Base-by-base conservation (phyloP, 495 filamentous ascomycete species). In the Podospora conica region DNA sequence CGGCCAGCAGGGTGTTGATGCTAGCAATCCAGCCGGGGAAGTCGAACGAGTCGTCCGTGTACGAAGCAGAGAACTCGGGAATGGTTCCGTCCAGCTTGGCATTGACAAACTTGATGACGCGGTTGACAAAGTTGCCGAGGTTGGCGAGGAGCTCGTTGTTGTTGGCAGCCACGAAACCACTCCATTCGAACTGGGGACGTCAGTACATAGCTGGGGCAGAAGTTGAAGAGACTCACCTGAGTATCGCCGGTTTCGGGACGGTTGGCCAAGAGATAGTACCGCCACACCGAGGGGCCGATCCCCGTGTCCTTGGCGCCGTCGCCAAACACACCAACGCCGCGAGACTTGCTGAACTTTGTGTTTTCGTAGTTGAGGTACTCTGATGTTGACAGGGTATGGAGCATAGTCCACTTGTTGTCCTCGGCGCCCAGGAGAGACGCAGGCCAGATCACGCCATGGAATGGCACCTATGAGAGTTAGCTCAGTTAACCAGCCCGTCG, bases 281-380 rank as follows among this genome's bases (percentile, higher is more conserved):
- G 84, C 92, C 93, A 97, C 27, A 98, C 91, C 62, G 93, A 90
- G 5, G 91, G 79, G 9, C 88, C 82, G 29, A 98, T 82, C n/a
- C 92, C 92, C 6, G 93, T 97, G 54, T 96, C 88, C 76, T 89
- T 89, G 20, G 91, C 95, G 73, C 87, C 90, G 74, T 90, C 90
- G 24, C 93, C 93, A 75, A 97, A 97, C 3, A 97, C 94, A 71
- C 93, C 93, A 15, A 97, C 83, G 33, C 88, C 88, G 65, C 91
- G 83, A 56, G 91, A 96, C 76, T 97, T 97, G 71, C 90, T 94
- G 81, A 98, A 98, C 73, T 98, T 98, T 58, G 91, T 92, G 66
- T 86, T 87, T 78, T 97, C 95, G 73, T 98, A 98, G 77, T 96
- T 96, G 60, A 98, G 82, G 73, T 98, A 98, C 72, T 98, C 95